Evolutionary conservation across 2,329 filamentous ascomycete genomes (phyloP), one percentile per base, ranked within the genome.

Genomic region (Botryotinia calthae): DNA sequence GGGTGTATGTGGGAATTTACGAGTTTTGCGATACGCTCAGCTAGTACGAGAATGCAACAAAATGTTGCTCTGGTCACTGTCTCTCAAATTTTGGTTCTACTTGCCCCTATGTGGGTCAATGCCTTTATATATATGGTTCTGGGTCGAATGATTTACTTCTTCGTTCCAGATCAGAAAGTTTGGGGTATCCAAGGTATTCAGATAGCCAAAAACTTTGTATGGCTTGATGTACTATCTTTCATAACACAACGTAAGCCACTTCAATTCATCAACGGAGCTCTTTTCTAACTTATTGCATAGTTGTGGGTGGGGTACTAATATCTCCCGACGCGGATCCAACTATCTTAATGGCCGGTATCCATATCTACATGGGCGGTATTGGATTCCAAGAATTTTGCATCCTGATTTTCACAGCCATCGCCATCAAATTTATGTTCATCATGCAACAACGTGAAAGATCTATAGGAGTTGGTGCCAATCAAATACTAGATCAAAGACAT

Each of bases 341-440:
- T 0, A 75, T 76, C 16, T 76, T 79, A 1, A 79, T 82, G 77
- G 77, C 82, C 46, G 79, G 79, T 1, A 81, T 85, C 0, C 80
- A 84, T 67, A 80, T 85, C 73, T 88, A 87, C 78, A 88, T 87
- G 84, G 85, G 83, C 18, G 86, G 86, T 0, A 85, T 88, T 25
- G 85, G 83, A 0, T 77, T 87, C 0, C 86, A 88, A 74, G 80
- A 87, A 75, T 78, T 84, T 44, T 86, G 86, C 73, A 86, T 87
- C 71, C 73, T 87, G 4, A 68, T 84, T n/a, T 86, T 88, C 74
- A 76, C 83, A 2, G 77, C 74, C 0, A 79, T 87, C 2, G 80
- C 82, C 0, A 79, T 83, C 46, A 78, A 79, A 28, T 83, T 86
- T 61, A 81, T 84, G 42, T 74, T 79, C 77, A 64, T 68, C 12